Conservation (phyloP, 805 yeast genomes). For the Kurtzmaniella fragi region DNA sequence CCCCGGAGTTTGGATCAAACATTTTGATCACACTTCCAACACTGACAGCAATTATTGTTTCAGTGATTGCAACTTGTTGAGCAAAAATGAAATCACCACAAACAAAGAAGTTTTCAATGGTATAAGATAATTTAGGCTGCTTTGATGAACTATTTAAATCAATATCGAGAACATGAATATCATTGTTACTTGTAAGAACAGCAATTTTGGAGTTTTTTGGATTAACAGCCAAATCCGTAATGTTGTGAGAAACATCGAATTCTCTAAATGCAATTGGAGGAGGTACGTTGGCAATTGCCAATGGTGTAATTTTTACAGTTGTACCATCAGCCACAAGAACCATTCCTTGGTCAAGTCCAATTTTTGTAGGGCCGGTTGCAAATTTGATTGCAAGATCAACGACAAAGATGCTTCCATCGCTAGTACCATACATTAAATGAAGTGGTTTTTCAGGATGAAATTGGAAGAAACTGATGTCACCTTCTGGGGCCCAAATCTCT, state of each 20-base stretch:
- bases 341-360: slow-evolving; percentile 74
- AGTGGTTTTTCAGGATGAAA: slow-evolving; percentile 93
- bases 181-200: slow-evolving; percentile 43
- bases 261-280: slow-evolving; percentile 86
- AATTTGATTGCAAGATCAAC: slow-evolving; percentile 63
- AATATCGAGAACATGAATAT: slow-evolving; percentile 37
- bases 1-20: slow-evolving; percentile 47
- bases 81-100: slow-evolving; percentile 34
- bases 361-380: slow-evolving; percentile 60
- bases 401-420: slow-evolving; percentile 44
- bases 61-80: slow-evolving; percentile 61
- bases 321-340: slow-evolving; percentile 77
- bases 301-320: slow-evolving; percentile 70
- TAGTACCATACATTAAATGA: slow-evolving; percentile 62
- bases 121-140: slow-evolving; percentile 38
- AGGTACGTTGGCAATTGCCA: slow-evolving; percentile 82
- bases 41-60: slow-evolving; percentile 48
- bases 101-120: slow-evolving; percentile 32
- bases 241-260: slow-evolving; percentile 48
- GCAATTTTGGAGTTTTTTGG: slow-evolving; percentile 56
- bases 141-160: slow-evolving; percentile 40
- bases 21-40: slow-evolving; percentile 56
- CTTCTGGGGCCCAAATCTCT: slow-evolving; percentile 43
- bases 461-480: slow-evolving; percentile 40
- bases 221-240: slow-evolving; percentile 62